phyloP scores from a whole-genome alignment of 1,139 yeast species.

The Taphrina deformans region DNA sequence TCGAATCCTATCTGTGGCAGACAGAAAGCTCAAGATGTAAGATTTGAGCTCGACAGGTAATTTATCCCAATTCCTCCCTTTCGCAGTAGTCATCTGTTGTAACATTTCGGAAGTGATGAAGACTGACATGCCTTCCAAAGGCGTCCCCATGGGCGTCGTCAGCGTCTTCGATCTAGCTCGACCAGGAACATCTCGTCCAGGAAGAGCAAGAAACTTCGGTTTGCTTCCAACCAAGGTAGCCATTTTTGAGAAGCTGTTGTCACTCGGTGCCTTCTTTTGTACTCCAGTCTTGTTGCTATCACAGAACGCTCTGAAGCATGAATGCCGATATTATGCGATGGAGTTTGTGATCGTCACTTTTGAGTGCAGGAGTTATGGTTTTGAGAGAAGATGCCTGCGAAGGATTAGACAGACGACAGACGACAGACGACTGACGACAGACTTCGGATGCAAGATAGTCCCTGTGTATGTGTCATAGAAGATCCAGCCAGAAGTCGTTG shows the following conservation, averaged over 20 bases:
- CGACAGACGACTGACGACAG: no score
- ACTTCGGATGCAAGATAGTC: no score
- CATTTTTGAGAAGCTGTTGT: background rate
- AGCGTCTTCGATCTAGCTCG: constrained; percentile 18
- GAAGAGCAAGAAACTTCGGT: constrained; percentile 8
- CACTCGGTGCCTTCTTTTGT: no score
- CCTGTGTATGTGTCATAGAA: background rate
- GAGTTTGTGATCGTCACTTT: no score
- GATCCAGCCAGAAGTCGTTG: background rate
- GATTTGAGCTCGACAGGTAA: constrained; percentile 36
- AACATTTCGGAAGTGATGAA: constrained; percentile 17
- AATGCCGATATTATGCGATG: no score
- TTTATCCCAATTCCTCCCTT: constrained; percentile 44
- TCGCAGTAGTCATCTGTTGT: background rate
- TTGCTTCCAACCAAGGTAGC: background rate
- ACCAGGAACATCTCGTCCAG: background rate
- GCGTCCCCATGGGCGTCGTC: constrained; percentile 26
- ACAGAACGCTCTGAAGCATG: no score
- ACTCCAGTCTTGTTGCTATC: no score
- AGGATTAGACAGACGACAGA: background rate
- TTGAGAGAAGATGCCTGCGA: no score
- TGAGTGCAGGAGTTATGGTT: no score
- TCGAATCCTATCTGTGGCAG: constrained; percentile 21
- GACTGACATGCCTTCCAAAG: constrained; percentile 1
- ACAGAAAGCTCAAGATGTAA: constrained; percentile 29